Conservation (phyloP, 2,329 filamentous ascomycete species). For the Aspergillus novoparasiticus region DNA sequence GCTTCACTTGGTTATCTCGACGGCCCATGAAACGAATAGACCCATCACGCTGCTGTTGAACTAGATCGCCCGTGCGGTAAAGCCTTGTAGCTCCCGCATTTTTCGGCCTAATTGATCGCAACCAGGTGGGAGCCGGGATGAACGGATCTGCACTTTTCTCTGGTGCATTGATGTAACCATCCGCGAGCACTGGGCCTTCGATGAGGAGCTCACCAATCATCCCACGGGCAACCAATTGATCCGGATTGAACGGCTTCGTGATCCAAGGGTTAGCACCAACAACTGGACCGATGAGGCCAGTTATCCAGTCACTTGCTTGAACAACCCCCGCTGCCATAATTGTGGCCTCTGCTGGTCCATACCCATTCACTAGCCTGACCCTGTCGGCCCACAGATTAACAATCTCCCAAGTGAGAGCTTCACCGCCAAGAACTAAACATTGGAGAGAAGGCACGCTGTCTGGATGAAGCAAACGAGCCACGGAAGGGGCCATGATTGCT, state of each 20-base stretch:
- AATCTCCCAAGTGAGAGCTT: not conserved
- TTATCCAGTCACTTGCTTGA: no score
- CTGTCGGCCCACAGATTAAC: not conserved
- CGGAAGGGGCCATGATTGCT: not conserved
- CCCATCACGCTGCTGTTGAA: not conserved
- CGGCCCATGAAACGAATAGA: not conserved
- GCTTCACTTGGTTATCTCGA: not conserved
- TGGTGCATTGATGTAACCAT: constrained; percentile 7
- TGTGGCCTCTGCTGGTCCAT: not conserved
- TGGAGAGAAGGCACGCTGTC: not conserved
- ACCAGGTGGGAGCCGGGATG: not conserved
- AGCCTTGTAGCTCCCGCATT: not conserved
- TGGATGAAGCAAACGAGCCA: not conserved
- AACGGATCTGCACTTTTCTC: not conserved
- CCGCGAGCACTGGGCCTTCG: constrained; percentile 9
- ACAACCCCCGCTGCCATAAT: no score
- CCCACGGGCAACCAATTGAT: not conserved
- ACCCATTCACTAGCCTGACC: not conserved
- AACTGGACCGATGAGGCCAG: no score
- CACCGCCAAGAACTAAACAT: not conserved
- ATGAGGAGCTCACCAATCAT: constrained; percentile 9
- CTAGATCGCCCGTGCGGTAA: not conserved
- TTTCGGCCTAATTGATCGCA: not conserved
- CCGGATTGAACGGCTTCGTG: not conserved
- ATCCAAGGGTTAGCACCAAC: not conserved